Evolutionary conservation across 2,329 filamentous ascomycete species (phyloP).

Genomic region (Periconia macrospinosa): DNA sequence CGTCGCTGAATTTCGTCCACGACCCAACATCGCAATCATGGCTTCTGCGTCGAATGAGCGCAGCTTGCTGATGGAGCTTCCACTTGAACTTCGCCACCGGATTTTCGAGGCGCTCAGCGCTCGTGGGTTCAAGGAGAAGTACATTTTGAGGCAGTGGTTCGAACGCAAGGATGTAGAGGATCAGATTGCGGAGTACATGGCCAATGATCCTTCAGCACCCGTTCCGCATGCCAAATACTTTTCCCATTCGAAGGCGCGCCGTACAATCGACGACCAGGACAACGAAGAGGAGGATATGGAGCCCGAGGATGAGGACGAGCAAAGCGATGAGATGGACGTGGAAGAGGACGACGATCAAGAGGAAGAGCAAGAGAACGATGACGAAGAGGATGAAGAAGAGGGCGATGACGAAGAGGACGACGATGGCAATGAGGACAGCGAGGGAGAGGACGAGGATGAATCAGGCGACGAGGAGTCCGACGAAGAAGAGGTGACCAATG

Average conservation of each 20-base stretch:
- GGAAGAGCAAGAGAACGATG: conserved; percentile 4
- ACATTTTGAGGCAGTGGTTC: conserved; percentile 38
- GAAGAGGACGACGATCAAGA: conserved; percentile 5
- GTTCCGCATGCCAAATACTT: conserved; percentile 11
- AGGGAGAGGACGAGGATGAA: conserved; percentile 3
- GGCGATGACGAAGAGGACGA: conserved; percentile 6
- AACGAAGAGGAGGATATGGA: conserved; percentile 10
- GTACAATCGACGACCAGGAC: conserved; percentile 3
- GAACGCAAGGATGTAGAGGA: conserved; percentile 34
- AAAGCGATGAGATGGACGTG: conserved; percentile 4
- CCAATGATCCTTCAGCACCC: conserved; percentile 12
- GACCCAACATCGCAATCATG: neutral
- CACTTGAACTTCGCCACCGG: conserved; percentile 35
- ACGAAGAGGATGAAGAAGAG: conserved; percentile 4
- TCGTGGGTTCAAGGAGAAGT: conserved; percentile 21
- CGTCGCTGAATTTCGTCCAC: neutral
- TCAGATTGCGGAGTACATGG: conserved; percentile 12
- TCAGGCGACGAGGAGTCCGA: conserved; percentile 5
- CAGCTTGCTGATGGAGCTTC: conserved; percentile 23
- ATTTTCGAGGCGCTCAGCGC: conserved; percentile 28
- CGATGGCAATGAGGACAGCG: conserved; percentile 3
- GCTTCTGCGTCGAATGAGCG: conserved; percentile 3
- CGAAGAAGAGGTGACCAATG: conserved; percentile 3
- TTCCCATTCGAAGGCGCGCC: conserved; percentile 8
- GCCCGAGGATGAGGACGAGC: conserved; percentile 5